phyloP scores from a whole-genome alignment of 2,329 filamentous ascomycete genomes.

The Fusarium penzigii region DNA sequence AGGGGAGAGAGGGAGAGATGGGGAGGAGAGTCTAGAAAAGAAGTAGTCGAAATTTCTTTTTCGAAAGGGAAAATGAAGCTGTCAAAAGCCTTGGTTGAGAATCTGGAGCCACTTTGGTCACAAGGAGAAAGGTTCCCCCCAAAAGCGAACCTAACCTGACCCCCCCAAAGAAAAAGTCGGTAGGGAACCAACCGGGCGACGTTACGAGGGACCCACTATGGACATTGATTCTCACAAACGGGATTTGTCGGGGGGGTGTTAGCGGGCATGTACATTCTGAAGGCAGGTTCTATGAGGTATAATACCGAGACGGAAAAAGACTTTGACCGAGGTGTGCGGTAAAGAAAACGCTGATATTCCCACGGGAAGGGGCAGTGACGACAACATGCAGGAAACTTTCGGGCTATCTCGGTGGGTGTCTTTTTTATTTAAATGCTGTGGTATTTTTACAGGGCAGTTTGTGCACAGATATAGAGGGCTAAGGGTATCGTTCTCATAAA shows the following conservation, averaged over 20 bases:
- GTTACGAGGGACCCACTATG: slow-evolving; percentile 13
- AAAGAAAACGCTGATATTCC: slow-evolving; percentile 3
- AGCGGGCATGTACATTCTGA: no score
- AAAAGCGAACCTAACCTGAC: neutral
- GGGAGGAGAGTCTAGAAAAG: slow-evolving; percentile 13
- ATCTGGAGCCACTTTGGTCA: slow-evolving; percentile 18
- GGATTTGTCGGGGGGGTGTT: slow-evolving; percentile 28
- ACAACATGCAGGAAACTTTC: slow-evolving; percentile 13
- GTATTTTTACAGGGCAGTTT: neutral
- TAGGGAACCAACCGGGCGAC: neutral
- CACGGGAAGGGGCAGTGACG: slow-evolving; percentile 8
- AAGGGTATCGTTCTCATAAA: neutral
- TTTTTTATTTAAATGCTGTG: neutral
- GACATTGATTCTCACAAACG: slow-evolving; percentile 18
- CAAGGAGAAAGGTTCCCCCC: neutral
- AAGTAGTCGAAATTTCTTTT: slow-evolving; percentile 23
- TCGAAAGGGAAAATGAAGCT: slow-evolving; percentile 22
- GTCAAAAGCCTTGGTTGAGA: slow-evolving; percentile 17
- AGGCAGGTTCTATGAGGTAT: neutral
- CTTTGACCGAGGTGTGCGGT: slow-evolving; percentile 18
- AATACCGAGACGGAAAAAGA: slow-evolving; percentile 21
- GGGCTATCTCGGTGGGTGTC: neutral
- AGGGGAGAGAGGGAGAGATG: slow-evolving; percentile 12
- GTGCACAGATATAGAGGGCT: neutral
- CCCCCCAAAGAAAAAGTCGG: neutral